Percentiles rank a stretch among this genome's conserved stretches.
Conservation (phyloP, 208 protist species). For the Leishmania guyanensis region DNA sequence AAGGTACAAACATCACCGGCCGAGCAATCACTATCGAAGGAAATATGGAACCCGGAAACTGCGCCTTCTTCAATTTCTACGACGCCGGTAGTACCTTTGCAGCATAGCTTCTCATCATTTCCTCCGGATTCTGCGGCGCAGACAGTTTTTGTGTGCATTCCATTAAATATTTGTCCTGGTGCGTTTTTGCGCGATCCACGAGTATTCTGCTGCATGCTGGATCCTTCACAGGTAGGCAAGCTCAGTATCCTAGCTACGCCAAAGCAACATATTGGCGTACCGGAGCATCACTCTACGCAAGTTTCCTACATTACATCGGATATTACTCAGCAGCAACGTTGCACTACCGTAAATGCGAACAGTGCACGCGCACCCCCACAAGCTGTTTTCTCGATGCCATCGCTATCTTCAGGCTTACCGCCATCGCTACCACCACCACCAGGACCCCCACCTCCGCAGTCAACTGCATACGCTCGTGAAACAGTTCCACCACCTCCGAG, state of each 20-base stretch:
- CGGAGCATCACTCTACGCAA: background rate
- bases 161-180: constrained; percentile 48
- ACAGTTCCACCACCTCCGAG: constrained; percentile 1
- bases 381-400: background rate
- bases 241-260: constrained; percentile 19
- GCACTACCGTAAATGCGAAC: background rate
- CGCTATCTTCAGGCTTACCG: constrained; percentile 5
- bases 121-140: background rate
- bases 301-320: background rate
- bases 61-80: background rate
- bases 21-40: background rate
- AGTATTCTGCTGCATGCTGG: constrained; percentile 55
- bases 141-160: constrained; percentile 65
- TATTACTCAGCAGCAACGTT: background rate
- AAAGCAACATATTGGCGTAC: background rate
- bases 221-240: constrained; percentile 47
- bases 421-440: constrained; percentile 32
- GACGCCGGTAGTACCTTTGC: background rate
- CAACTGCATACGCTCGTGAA: background rate
- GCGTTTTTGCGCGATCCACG: constrained; percentile 63
- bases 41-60: background rate
- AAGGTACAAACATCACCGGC: background rate
- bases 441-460: constrained; percentile 4
- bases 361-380: background rate
- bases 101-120: background rate